Percentiles rank a stretch among this genome's conserved stretches.
Evolutionary conservation across 345 rosid genomes (phyloP).

Genomic region (Dipteronia dyeriana): DNA sequence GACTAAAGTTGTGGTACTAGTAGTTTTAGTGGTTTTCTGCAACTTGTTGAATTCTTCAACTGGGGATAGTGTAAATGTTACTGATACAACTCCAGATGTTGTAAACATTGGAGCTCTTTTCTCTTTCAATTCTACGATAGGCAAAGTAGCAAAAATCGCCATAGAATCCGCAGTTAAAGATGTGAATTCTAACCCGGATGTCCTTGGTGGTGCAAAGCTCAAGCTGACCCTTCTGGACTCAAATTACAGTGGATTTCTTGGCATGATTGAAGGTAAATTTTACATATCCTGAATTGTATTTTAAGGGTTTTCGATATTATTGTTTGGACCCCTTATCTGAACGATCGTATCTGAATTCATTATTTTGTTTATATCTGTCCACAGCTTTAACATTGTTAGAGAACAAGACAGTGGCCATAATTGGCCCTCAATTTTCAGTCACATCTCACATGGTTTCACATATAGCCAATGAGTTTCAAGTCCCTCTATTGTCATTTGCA

Average conservation of each 20-base stretch:
- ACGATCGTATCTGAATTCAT: not conserved
- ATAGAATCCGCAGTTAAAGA: slow-evolving; percentile 47
- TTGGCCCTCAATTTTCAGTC: slow-evolving; percentile 21
- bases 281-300: not conserved
- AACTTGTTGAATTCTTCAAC: slow-evolving; percentile 18
- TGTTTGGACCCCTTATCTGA: too few species aligned
- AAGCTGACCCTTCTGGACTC: slow-evolving; percentile 35
- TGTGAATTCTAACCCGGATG: slow-evolving; percentile 45
- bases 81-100: slow-evolving; percentile 30
- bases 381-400: not conserved
- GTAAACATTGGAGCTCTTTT: slow-evolving; percentile 45
- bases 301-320: not conserved
- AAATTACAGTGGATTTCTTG: slow-evolving; percentile 41
- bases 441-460: slow-evolving; percentile 22
- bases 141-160: slow-evolving; percentile 47
- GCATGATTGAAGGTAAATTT: slow-evolving; percentile 39
- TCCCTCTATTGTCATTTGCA: slow-evolving; percentile 23
- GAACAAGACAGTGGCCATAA: slow-evolving; percentile 14
- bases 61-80: slow-evolving; percentile 21
- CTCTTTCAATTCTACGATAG: slow-evolving; percentile 35
- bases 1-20: slow-evolving; percentile 18
- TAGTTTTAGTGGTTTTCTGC: slow-evolving; percentile 26
- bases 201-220: slow-evolving; percentile 45
- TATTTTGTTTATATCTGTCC: not conserved
- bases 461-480: slow-evolving; percentile 19